Percentiles rank a stretch among this genome's conserved stretches.
phyloP scores from a whole-genome alignment of 768 basidiomycete genomes.

The Mycena polygramma region DNA sequence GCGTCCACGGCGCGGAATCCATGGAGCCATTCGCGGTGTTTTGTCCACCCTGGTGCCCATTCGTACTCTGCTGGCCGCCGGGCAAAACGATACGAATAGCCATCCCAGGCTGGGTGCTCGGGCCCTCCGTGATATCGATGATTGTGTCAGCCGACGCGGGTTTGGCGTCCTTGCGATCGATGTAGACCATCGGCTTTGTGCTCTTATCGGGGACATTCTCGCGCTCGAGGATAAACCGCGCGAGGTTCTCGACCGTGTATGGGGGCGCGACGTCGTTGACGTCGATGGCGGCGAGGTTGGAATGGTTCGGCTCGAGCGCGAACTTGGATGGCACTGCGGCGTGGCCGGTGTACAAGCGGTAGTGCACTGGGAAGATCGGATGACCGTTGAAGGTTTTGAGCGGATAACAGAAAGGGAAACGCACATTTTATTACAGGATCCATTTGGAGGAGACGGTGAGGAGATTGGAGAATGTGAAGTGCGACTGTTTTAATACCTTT shows the following conservation, averaged over 20 bases:
- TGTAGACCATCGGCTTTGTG: slow-evolving; percentile 16
- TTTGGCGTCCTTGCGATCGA: slow-evolving; percentile 16
- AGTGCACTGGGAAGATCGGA: slow-evolving; percentile 10
- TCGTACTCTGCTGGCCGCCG: background rate
- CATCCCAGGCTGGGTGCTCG: background rate
- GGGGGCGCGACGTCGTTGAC: slow-evolving; percentile 18
- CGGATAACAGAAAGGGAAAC: background rate
- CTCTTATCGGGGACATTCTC: background rate
- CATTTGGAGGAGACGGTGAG: slow-evolving; percentile 10
- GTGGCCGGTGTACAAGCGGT: slow-evolving; percentile 14
- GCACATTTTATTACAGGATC: background rate
- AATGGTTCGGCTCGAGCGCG: slow-evolving; percentile 7
- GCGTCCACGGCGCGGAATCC: background rate
- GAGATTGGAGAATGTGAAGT: background rate
- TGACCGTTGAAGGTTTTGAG: background rate
- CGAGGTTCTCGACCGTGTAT: slow-evolving; percentile 20
- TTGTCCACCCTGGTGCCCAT: background rate
- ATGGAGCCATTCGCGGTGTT: no score
- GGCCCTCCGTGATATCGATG: slow-evolving; percentile 15
- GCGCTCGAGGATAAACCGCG: slow-evolving; percentile 8
- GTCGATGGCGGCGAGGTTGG: slow-evolving; percentile 23
- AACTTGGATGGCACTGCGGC: slow-evolving; percentile 5
- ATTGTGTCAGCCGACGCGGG: slow-evolving; percentile 9
- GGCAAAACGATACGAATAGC: slow-evolving; percentile 20
- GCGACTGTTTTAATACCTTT: slow-evolving; percentile 4